Evolutionary conservation across 257 asterid genomes (phyloP).

Genomic region (Solanum microdontum): DNA sequence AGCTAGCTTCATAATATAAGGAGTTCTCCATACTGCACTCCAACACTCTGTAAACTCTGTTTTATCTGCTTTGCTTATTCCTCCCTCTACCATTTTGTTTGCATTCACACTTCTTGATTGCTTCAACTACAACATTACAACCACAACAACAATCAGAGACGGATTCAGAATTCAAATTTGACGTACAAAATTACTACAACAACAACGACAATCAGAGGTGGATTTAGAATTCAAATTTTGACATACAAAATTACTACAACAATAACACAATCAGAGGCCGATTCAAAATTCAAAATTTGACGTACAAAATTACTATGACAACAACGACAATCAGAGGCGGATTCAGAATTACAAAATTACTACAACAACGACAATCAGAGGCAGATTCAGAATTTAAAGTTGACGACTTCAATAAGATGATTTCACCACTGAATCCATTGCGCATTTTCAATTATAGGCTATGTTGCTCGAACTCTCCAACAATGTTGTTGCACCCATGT

Average conservation of each 20-base stretch:
- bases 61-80: slow-evolving; percentile 12
- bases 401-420: neutral
- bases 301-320: neutral
- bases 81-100: slow-evolving; percentile 24
- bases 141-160: neutral
- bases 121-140: neutral
- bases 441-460: neutral
- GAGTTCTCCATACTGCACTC: slow-evolving; percentile 23
- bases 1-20: slow-evolving; percentile 28
- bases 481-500: neutral
- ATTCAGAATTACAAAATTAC: neutral
- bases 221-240: neutral
- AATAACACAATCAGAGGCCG: neutral
- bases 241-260: neutral
- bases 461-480: neutral
- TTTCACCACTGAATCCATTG: neutral
- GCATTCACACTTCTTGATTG: neutral
- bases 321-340: neutral
- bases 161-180: neutral
- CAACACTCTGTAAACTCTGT: slow-evolving; percentile 28
- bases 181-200: neutral
- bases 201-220: neutral
- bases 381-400: neutral
- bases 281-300: too few relatives aligned
- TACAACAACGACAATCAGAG: neutral